These are phyloP conservation scores for Gastroboletus turbinatus DNA, from an alignment of 1,284 basidiomycete species.

Conservation along the genomic window DNA sequence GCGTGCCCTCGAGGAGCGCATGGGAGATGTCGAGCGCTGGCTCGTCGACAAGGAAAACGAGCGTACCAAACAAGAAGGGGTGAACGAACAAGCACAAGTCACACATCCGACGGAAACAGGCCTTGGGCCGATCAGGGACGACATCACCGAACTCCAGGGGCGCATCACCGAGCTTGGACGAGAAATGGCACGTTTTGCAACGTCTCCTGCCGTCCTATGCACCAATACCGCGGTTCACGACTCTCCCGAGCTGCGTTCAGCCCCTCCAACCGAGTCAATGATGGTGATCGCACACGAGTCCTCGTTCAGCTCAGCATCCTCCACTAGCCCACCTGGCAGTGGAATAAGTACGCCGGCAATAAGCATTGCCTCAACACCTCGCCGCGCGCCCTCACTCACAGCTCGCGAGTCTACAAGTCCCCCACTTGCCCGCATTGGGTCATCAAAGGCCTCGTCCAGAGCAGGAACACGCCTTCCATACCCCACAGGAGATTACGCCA, in stretches of 20 bases:
- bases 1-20: constrained; percentile 76
- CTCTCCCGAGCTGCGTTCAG: constrained; percentile 42
- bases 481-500: constrained; percentile 76
- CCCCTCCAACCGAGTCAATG: constrained; percentile 42
- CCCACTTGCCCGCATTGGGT: constrained; percentile 44
- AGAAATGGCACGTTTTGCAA: constrained; percentile 72
- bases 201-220: constrained; percentile 53
- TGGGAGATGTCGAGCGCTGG: constrained; percentile 82
- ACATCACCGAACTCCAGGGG: constrained; percentile 67
- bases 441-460: constrained; percentile 26
- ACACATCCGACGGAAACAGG: constrained; percentile 16
- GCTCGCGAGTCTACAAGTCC: constrained; percentile 65
- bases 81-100: constrained; percentile 17
- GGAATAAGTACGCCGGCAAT: constrained; percentile 16
- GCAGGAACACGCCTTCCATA: constrained; percentile 66
- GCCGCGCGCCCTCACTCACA: constrained; percentile 37
- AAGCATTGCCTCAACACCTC: constrained; percentile 35
- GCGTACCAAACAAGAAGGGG: constrained; percentile 18
- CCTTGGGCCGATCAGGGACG: constrained; percentile 57
- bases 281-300: constrained; percentile 32
- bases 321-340: constrained; percentile 21
- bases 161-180: constrained; percentile 70
- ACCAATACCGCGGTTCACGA: constrained; percentile 50
- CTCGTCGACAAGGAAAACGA: constrained; percentile 73
- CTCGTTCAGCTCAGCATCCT: constrained; percentile 24